Evolutionary conservation across 768 basidiomycete genomes (phyloP).

Genomic region (Rhizopogon roseolus): DNA sequence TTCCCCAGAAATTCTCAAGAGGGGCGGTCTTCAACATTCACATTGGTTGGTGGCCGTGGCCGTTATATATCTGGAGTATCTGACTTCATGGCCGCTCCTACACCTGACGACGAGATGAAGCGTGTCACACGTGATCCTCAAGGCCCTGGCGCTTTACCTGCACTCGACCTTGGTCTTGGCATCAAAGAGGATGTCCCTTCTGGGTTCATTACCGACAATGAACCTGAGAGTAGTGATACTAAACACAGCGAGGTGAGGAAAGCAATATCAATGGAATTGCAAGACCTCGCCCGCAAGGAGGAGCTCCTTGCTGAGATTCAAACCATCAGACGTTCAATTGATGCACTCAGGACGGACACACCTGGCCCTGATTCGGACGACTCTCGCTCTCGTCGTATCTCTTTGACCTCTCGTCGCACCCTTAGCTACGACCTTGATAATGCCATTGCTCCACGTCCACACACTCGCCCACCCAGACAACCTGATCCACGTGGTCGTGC

Average conservation of each 20-base stretch:
- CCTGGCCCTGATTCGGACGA: conserved; percentile 43
- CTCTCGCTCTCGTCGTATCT: conserved; percentile 61
- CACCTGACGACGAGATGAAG: conserved; percentile 57
- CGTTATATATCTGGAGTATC: conserved; percentile 67
- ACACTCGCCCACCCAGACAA: conserved; percentile 67
- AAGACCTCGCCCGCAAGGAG: conserved; percentile 61
- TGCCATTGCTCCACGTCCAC: conserved; percentile 45
- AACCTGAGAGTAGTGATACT: conserved; percentile 14
- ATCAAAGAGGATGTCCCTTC: conserved; percentile 74
- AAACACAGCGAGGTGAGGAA: conserved; percentile 30
- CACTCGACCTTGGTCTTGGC: conserved; percentile 69
- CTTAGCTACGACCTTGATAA: conserved; percentile 61
- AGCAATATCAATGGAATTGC: conserved; percentile 37
- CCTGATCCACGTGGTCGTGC: conserved; percentile 63
- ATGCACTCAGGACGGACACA: conserved; percentile 66
- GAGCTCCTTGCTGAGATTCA: conserved; percentile 74
- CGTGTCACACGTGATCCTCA: conserved; percentile 47
- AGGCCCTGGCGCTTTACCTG: conserved; percentile 54
- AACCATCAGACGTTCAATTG: conserved; percentile 75
- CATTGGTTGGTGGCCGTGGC: conserved; percentile 46
- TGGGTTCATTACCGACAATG: conserved; percentile 55
- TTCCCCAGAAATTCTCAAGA: conserved; percentile 47
- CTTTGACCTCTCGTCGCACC: conserved; percentile 62
- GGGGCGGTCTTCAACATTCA: conserved; percentile 38
- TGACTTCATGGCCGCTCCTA: conserved; percentile 62